A percentile compares a stretch with the other conserved stretches of the same genome.
Evolutionary conservation across 2,329 filamentous ascomycete species (phyloP).

Genomic region (Rutstroemia sydowiana): DNA sequence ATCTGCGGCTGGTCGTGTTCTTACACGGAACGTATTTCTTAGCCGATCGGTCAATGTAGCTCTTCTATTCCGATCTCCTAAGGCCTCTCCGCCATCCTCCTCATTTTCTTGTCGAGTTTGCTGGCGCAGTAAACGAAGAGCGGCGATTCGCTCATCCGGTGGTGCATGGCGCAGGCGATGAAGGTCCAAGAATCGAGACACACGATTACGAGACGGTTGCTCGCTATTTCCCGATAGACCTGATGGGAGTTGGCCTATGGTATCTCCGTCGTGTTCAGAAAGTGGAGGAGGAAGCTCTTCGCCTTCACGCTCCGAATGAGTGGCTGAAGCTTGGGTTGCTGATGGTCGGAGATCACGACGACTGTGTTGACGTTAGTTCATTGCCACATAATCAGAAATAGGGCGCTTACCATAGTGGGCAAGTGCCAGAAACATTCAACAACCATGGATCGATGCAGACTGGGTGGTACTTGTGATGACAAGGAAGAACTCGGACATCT

Average conservation of each 20-base stretch:
- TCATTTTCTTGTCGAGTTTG: conserved; percentile 22
- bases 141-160: conserved; percentile 54
- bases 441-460: conserved; percentile 64
- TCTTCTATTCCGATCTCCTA: conserved; percentile 23
- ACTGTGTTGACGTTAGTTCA: conserved; percentile 21
- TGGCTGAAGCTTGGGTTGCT: no score
- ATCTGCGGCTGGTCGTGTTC: conserved; percentile 19
- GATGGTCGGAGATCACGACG: conserved; percentile 34
- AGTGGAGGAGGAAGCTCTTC: conserved; percentile 26
- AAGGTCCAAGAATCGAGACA: conserved; percentile 49
- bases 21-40: conserved; percentile 25
- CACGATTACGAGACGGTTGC: conserved; percentile 36
- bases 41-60: conserved; percentile 24
- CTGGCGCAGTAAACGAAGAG: conserved; percentile 44
- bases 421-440: conserved; percentile 62
- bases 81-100: conserved; percentile 8
- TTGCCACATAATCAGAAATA: not conserved
- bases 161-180: conserved; percentile 51
- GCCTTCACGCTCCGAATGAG: conserved; percentile 17
- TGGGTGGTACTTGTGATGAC: conserved; percentile 61
- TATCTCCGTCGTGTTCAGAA: conserved; percentile 16
- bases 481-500: conserved; percentile 60
- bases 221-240: conserved; percentile 28
- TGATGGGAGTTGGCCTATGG: conserved; percentile 30
- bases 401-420: conserved; percentile 55